A percentile compares a stretch with the other conserved stretches of the same genome.
phyloP scores from a whole-genome alignment of 73 alveolate species.

The Paramecium biaurelia region DNA sequence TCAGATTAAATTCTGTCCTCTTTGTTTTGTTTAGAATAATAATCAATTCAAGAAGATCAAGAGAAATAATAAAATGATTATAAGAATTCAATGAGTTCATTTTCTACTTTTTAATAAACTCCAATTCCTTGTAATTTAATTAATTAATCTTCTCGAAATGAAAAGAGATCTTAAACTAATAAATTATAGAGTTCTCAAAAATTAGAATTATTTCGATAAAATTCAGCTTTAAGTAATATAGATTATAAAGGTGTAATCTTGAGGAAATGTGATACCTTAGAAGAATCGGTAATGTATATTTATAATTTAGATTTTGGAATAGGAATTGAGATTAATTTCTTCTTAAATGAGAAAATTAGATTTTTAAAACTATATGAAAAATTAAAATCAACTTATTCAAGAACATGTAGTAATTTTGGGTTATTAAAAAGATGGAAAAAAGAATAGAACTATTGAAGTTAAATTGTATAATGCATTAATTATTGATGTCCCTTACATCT shows the following conservation, averaged over 20 bases:
- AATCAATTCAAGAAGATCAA: neutral
- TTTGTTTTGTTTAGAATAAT: neutral
- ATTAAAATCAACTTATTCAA: neutral
- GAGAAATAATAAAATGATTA: neutral
- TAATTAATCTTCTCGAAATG: neutral
- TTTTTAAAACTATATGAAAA: neutral
- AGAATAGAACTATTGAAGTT: conserved; percentile 9
- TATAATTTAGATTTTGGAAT: neutral
- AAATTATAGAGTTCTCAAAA: neutral
- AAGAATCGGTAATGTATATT: neutral
- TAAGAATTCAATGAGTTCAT: conserved; percentile 30
- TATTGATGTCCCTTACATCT: neutral
- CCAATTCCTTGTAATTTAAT: neutral
- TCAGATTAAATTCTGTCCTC: neutral
- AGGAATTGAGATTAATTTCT: neutral
- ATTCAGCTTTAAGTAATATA: neutral
- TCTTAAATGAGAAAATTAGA: neutral
- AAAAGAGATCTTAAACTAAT: neutral
- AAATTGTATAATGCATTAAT: conserved; percentile 24
- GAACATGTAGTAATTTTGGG: conserved; percentile 17
- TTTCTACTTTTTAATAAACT: conserved; percentile 17
- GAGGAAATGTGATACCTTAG: neutral
- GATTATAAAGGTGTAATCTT: neutral
- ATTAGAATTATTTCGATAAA: neutral
- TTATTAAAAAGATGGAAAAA: neutral